These are phyloP conservation scores for Colletotrichum lini DNA, from an alignment of 2,329 filamentous ascomycete genomes.

Conservation along the genomic window DNA sequence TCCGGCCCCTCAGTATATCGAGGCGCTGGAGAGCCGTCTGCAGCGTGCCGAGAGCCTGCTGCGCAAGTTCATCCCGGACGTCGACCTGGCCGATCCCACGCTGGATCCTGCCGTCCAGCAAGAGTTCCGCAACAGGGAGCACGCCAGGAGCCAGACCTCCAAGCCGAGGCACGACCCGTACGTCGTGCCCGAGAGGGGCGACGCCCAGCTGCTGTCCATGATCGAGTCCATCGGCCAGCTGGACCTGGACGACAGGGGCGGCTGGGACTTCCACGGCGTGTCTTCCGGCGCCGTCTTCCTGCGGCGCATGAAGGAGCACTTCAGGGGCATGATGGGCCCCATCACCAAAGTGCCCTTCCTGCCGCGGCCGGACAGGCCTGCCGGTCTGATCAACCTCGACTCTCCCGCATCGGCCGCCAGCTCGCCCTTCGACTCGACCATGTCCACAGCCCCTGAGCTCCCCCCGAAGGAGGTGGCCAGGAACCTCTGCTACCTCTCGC, in stretches of 20 bases:
- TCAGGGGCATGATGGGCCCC: conserved; percentile 81
- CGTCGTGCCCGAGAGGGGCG: conserved; percentile 64
- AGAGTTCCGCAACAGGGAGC: conserved; percentile 72
- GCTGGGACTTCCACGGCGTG: conserved; percentile 95
- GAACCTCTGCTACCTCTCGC: conserved; percentile 67
- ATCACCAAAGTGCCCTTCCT: conserved; percentile 73
- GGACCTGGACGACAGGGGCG: conserved; percentile 90
- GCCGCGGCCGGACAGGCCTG: conserved; percentile 63
- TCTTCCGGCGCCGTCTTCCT: conserved; percentile 94
- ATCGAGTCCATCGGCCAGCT: conserved; percentile 92
- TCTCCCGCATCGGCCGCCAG: conserved; percentile 73
- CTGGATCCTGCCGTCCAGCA: conserved; percentile 84
- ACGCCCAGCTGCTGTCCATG: conserved; percentile 91
- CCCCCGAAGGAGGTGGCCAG: conserved; percentile 74
- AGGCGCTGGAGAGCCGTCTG: conserved; percentile 86
- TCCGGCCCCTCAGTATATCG: conserved; percentile 92
- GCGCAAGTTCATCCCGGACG: conserved; percentile 83
- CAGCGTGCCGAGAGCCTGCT: conserved; percentile 87
- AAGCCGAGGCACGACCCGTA: conserved; percentile 56
- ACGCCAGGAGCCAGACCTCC: conserved; percentile 61
- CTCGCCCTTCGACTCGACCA: conserved; percentile 73
- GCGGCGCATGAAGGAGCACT: conserved; percentile 87
- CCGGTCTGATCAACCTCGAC: conserved; percentile 72
- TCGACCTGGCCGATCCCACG: conserved; percentile 87
- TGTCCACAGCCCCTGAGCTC: conserved; percentile 74